Conservation (phyloP, 1,284 basidiomycete species). For the Paramarasmius palmivorus region DNA sequence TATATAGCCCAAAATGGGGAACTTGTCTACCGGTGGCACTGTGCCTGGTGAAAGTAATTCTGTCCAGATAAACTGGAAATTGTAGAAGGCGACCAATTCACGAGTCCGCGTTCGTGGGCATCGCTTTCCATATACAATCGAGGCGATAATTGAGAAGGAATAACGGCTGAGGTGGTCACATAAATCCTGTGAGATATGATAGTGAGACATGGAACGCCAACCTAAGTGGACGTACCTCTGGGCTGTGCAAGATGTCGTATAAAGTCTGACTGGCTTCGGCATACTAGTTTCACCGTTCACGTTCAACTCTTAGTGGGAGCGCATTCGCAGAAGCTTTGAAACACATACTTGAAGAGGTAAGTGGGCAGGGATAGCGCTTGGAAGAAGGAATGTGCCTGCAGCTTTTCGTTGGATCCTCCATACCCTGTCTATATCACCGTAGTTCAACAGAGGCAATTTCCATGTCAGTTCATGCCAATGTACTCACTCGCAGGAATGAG, state of each 20-base stretch:
- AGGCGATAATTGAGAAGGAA: slow-evolving; percentile 27
- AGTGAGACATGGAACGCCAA: slow-evolving; percentile 13
- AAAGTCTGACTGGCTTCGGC: slow-evolving; percentile 35
- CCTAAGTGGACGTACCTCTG: slow-evolving; percentile 29
- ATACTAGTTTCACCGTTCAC: background rate
- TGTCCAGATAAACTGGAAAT: slow-evolving; percentile 24
- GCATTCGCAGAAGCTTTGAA: too few species aligned
- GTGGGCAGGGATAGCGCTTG: slow-evolving; percentile 22
- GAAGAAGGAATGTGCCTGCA: slow-evolving; percentile 27
- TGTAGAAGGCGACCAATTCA: slow-evolving; percentile 22
- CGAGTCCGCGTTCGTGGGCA: slow-evolving; percentile 23
- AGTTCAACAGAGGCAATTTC: background rate
- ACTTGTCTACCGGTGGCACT: slow-evolving; percentile 26
- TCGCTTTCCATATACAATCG: slow-evolving; percentile 29
- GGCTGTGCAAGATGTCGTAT: slow-evolving; percentile 28
- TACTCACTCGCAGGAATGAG: slow-evolving; percentile 21
- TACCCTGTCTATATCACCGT: slow-evolving; percentile 19
- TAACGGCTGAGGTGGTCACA: slow-evolving; percentile 26
- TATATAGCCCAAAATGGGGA: slow-evolving; percentile 25
- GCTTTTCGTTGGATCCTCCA: slow-evolving; percentile 33
- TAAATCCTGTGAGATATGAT: slow-evolving; percentile 26
- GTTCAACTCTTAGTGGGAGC: too few species aligned
- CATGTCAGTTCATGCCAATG: too few species aligned
- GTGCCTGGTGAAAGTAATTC: slow-evolving; percentile 25
- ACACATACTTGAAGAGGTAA: slow-evolving; percentile 21